These are phyloP conservation scores for Erythrophleum fordii DNA, from an alignment of 306 rosid species.

Conservation along the genomic window DNA sequence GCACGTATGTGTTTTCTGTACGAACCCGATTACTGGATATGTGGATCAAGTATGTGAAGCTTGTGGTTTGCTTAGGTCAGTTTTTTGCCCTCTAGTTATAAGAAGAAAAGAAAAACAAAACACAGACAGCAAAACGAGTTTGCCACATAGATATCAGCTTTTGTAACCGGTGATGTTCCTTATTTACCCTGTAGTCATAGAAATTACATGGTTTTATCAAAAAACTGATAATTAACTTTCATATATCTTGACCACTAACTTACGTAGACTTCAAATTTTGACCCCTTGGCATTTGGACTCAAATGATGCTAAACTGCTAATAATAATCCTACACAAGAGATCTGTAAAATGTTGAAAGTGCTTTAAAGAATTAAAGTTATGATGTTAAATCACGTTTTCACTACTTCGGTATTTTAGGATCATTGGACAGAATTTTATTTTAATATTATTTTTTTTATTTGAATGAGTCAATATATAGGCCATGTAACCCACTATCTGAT, in stretches of 20 bases:
- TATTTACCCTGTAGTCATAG: neutral
- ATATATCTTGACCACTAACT: neutral
- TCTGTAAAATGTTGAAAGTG: too few species aligned
- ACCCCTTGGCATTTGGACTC: neutral
- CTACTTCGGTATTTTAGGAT: too few species aligned
- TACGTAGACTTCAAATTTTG: neutral
- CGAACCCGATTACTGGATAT: too few species aligned
- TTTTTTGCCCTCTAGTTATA: too few species aligned
- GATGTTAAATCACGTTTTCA: too few species aligned
- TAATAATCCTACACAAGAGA: neutral
- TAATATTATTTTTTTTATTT: too few species aligned
- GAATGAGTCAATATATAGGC: too few species aligned
- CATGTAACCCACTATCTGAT: too few species aligned
- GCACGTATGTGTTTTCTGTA: neutral
- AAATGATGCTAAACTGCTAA: neutral
- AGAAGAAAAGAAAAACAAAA: too few species aligned
- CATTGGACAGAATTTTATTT: too few species aligned
- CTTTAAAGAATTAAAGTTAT: too few species aligned
- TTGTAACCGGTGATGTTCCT: neutral
- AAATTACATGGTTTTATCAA: neutral
- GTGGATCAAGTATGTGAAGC: neutral
- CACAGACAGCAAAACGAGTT: too few species aligned
- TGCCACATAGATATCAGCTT: neutral
- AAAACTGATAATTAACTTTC: neutral
- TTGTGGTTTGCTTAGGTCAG: neutral